Evolutionary conservation across 2,329 filamentous ascomycete species (phyloP), one percentile per base, ranked within the genome.

Genomic region (Colletotrichum gloeosporioides): DNA sequence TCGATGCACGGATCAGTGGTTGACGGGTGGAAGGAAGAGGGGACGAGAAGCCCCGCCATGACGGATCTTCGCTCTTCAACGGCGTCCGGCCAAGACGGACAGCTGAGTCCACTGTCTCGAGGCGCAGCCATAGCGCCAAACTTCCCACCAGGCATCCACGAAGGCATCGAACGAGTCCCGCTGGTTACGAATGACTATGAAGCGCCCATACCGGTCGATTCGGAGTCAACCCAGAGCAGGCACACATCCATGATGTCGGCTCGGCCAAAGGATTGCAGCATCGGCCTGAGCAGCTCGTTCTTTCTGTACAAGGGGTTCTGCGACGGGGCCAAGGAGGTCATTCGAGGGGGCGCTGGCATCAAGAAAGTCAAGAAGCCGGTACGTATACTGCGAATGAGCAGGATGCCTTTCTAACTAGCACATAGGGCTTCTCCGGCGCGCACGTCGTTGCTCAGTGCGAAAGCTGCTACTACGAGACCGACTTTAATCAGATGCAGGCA

Each of bases 221-320:
- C 78, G 64, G 84, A 84, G 59, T 62, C 63, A 39, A 63, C 55
- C 6, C 77, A 70, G 29, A 78, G 68, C 13, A 12, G 77, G 77
- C 53, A 44, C 8, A 15, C 77, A 76, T 10, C 78, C 62, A 31
- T 55, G 70, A 79, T 80, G 12, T 7, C 53, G 29, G 32, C 76
- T 77, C 34, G 69, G 74, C 44, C 78, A 80, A 69, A 79, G 13
- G 86, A 88, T 62, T 88, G 86, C 78, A 85, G 79, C 8, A 89
- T 91, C 44, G 86, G 82, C 4, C 80, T 83, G 0, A 78, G 65
- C 44, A 90, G 89, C 78, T 91, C 90, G 0, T 91, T 91, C 77
- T 87, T 89, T 66, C 82, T 87, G 12, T 83, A 89, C 49, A 90
- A 89, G 71, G 90, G 89, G 2, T 91, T 92, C 78, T 92, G 90